These are phyloP conservation scores for Trichomonascaceae sp. DNA, from an alignment of 1,139 yeast genomes.

Conservation along the genomic window DNA sequence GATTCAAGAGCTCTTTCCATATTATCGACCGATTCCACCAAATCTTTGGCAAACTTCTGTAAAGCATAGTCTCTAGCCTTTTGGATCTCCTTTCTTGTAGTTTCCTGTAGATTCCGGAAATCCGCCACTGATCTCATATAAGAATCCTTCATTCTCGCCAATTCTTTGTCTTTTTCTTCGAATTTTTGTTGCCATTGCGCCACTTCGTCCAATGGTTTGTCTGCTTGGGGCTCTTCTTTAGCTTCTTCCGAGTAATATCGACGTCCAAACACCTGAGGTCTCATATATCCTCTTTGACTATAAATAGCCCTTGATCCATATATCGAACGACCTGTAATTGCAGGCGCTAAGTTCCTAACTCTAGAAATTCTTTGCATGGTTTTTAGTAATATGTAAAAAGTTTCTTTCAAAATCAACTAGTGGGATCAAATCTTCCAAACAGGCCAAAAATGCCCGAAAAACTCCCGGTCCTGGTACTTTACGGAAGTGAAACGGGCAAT, in stretches of 20 bases:
- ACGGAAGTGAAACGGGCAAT: constrained; percentile 93
- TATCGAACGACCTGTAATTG: not conserved
- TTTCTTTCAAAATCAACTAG: not conserved
- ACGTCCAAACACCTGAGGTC: not conserved
- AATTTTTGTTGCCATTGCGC: constrained; percentile 38
- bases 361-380: not conserved
- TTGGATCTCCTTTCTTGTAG: constrained; percentile 79
- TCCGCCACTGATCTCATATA: constrained; percentile 84
- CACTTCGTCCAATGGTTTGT: constrained; percentile 11
- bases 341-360: not conserved
- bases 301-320: not conserved
- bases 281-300: not conserved
- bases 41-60: constrained; percentile 87
- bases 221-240: constrained; percentile 18
- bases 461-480: constrained; percentile 49
- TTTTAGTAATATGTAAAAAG: not conserved
- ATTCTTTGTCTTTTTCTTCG: constrained; percentile 67
- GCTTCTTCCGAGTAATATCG: constrained; percentile 8
- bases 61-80: constrained; percentile 88
- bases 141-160: constrained; percentile 75
- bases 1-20: constrained; percentile 82
- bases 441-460: not conserved
- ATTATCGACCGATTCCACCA: constrained; percentile 85
- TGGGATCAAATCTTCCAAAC: not conserved
- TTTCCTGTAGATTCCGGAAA: constrained; percentile 87